Conservation (phyloP, 176 grass and related monocot species). For the Ananas comosus region DNA sequence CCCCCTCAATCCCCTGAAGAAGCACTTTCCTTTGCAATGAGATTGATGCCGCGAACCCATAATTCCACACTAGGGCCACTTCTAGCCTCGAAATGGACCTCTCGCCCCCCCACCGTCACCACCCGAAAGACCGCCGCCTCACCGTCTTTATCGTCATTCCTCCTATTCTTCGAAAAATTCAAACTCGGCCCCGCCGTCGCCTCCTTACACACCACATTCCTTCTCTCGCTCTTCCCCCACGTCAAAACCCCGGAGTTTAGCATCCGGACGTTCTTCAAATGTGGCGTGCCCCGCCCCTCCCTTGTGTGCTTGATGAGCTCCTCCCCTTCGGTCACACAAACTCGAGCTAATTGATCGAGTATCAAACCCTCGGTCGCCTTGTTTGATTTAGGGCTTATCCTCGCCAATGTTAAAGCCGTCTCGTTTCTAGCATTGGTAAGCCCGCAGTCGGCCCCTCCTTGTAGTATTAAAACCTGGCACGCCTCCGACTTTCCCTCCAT, state of each 20-base stretch:
- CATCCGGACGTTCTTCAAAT: slow-evolving; percentile 35
- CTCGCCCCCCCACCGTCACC: slow-evolving; percentile 32
- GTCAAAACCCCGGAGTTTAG: slow-evolving; percentile 40
- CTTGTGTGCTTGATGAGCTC: slow-evolving; percentile 47
- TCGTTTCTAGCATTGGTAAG: slow-evolving; percentile 33
- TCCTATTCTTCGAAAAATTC: slow-evolving; percentile 34
- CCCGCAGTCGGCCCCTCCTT: slow-evolving; percentile 35
- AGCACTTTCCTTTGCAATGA: slow-evolving; percentile 23
- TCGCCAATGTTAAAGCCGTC: slow-evolving; percentile 40
- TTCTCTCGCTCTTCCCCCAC: slow-evolving; percentile 39
- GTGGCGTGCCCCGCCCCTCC: slow-evolving; percentile 32
- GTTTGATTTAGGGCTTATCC: slow-evolving; percentile 25
- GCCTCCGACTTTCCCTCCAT: slow-evolving; percentile 27
- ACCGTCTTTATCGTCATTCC: slow-evolving; percentile 4
- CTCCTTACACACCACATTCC: slow-evolving; percentile 50
- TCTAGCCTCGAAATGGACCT: slow-evolving; percentile 45
- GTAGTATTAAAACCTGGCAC: slow-evolving; percentile 40
- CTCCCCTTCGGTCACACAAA: slow-evolving; percentile 37
- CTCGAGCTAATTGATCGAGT: slow-evolving; percentile 33
- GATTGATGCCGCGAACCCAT: slow-evolving; percentile 59
- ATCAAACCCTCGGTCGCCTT: slow-evolving; percentile 37
- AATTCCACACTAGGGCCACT: slow-evolving; percentile 25
- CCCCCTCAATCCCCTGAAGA: slow-evolving; percentile 1
- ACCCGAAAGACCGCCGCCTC: slow-evolving; percentile 36
- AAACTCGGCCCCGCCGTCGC: slow-evolving; percentile 35